These are phyloP conservation scores for Pleurotus platypus DNA, from an alignment of 768 basidiomycete species.

Conservation along the genomic window DNA sequence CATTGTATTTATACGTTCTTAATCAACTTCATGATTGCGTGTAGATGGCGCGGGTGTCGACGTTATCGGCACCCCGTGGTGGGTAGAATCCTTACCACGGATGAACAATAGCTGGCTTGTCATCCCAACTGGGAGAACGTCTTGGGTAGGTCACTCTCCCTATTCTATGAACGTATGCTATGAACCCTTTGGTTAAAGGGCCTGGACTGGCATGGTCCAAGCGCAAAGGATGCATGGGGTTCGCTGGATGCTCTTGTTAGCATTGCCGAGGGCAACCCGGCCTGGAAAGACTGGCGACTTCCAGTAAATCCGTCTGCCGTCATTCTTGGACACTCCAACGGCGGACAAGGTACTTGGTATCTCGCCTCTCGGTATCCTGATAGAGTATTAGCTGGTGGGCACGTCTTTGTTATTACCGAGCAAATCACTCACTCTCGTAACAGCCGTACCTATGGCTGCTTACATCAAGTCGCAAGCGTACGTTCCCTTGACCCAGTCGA, in stretches of 20 bases:
- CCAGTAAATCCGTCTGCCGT: slow-evolving; percentile 39
- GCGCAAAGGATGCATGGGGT: slow-evolving; percentile 65
- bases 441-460: slow-evolving; percentile 74
- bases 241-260: slow-evolving; percentile 51
- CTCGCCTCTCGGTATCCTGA: slow-evolving; percentile 76
- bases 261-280: slow-evolving; percentile 34
- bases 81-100: slow-evolving; percentile 59
- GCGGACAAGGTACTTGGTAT: slow-evolving; percentile 89
- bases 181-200: slow-evolving; percentile 43
- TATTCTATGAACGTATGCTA: neutral
- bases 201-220: slow-evolving; percentile 90
- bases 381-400: slow-evolving; percentile 56
- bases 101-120: slow-evolving; percentile 70
- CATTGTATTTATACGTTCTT: neutral
- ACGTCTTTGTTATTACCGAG: neutral
- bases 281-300: slow-evolving; percentile 41
- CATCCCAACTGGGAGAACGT: slow-evolving; percentile 77
- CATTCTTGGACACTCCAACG: slow-evolving; percentile 92
- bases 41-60: slow-evolving; percentile 88
- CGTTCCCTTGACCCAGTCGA: slow-evolving; percentile 66
- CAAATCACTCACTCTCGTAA: neutral
- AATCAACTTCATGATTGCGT: slow-evolving; percentile 1
- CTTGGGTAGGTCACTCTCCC: slow-evolving; percentile 54
- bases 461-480: slow-evolving; percentile 90
- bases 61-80: slow-evolving; percentile 49